Evolutionary conservation across 2,329 filamentous ascomycete genomes (phyloP).

Genomic region (Trichoderma sp.): DNA sequence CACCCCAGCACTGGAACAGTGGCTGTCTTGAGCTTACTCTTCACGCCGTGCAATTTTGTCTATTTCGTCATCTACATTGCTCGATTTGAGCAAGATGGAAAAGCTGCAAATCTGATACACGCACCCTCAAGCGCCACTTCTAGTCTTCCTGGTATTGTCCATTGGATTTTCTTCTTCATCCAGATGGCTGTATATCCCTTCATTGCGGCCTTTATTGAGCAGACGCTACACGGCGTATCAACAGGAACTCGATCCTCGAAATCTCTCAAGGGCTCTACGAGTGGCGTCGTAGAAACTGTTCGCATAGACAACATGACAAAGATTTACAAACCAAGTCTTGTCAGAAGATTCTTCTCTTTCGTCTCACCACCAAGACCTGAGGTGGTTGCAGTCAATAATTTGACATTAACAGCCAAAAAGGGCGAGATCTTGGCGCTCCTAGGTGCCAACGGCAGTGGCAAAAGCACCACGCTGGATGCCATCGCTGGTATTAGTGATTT

Average conservation of each 20-base stretch:
- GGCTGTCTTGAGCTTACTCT: constrained; percentile 71
- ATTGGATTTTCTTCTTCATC: constrained; percentile 74
- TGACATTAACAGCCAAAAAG: constrained; percentile 68
- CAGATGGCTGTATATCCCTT: constrained; percentile 73
- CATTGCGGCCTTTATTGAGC: constrained; percentile 72
- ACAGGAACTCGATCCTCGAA: constrained; percentile 37
- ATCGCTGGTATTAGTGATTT: constrained; percentile 40
- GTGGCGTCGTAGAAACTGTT: constrained; percentile 57
- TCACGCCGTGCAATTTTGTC: constrained; percentile 82
- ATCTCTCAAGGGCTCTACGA: constrained; percentile 30
- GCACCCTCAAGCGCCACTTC: constrained; percentile 65
- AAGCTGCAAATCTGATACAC: constrained; percentile 61
- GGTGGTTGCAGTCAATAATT: constrained; percentile 72
- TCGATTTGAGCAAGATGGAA: constrained; percentile 66
- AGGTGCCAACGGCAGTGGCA: constrained; percentile 69
- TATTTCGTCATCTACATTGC: constrained; percentile 74
- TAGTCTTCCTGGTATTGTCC: constrained; percentile 67
- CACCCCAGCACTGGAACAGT: constrained; percentile 64
- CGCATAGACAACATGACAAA: constrained; percentile 73
- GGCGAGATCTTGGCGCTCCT: constrained; percentile 81
- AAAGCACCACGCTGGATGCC: constrained; percentile 62
- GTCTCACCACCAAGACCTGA: constrained; percentile 57
- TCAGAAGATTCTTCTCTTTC: constrained; percentile 56
- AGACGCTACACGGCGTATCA: constrained; percentile 57
- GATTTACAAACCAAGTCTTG: constrained; percentile 67